phyloP scores from a whole-genome alignment of 2,329 filamentous ascomycete genomes.

The Xylariaceae sp. region DNA sequence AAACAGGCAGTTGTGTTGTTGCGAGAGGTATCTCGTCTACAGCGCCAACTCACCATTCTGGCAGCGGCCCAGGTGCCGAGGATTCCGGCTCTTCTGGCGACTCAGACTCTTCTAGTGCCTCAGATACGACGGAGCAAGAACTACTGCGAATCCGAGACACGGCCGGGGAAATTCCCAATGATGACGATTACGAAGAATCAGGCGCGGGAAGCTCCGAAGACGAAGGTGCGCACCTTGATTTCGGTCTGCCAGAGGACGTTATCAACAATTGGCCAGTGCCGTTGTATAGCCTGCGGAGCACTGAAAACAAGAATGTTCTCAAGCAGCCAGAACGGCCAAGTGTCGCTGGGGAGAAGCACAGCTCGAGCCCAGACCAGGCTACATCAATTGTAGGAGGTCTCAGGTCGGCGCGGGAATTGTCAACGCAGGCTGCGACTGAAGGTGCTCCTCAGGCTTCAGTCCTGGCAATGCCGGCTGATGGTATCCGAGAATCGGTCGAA shows the following conservation, averaged over 20 bases:
- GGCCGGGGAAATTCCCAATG: slow-evolving; percentile 23
- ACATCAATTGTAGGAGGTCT: too few relatives aligned
- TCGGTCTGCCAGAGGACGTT: background rate
- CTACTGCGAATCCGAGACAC: slow-evolving; percentile 15
- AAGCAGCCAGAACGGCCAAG: background rate
- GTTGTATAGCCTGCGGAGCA: slow-evolving; percentile 20
- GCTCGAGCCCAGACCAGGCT: background rate
- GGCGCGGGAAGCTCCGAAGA: slow-evolving; percentile 14
- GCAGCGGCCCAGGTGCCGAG: slow-evolving; percentile 4
- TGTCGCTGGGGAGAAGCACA: background rate
- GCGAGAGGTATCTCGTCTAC: background rate
- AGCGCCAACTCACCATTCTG: background rate
- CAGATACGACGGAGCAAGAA: slow-evolving; percentile 16
- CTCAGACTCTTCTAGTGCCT: slow-evolving; percentile 3
- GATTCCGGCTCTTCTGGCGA: background rate
- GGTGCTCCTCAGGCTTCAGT: too few relatives aligned
- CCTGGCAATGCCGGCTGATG: too few relatives aligned
- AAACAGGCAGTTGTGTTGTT: background rate
- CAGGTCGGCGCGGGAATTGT: too few relatives aligned
- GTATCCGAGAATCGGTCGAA: too few relatives aligned
- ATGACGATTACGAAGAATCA: slow-evolving; percentile 23
- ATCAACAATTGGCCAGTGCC: slow-evolving; percentile 18
- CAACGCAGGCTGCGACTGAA: too few relatives aligned
- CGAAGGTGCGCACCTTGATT: slow-evolving; percentile 15
- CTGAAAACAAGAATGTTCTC: background rate